Percentiles rank a stretch among this genome's conserved stretches.
Evolutionary conservation across 2,329 filamentous ascomycete species (phyloP).

Genomic region (Penicillium sp.): DNA sequence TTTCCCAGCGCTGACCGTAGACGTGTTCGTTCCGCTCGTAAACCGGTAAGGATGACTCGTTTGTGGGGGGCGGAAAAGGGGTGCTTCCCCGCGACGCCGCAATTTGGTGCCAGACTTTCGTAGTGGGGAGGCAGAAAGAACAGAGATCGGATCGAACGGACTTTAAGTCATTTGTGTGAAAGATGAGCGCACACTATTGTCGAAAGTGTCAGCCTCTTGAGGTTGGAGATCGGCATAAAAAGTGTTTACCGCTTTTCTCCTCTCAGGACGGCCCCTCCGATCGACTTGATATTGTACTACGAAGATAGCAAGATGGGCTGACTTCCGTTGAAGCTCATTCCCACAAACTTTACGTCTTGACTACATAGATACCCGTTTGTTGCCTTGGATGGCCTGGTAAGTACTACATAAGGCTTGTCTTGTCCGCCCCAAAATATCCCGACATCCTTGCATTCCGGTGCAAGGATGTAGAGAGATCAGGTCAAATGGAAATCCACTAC

Average conservation of each 20-base stretch:
- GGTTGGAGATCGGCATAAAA: constrained; percentile 22
- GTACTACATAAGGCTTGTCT: no score
- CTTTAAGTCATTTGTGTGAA: neutral
- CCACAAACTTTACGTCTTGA: no score
- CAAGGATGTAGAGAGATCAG: no score
- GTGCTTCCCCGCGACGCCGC: constrained; percentile 10
- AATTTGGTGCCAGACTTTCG: neutral
- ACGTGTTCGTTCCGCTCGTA: neutral
- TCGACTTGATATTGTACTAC: neutral
- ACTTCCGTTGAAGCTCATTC: no score
- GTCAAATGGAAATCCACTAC: no score
- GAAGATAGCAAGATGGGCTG: no score
- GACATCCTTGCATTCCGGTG: no score
- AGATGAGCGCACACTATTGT: constrained; percentile 1
- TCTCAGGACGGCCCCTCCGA: neutral
- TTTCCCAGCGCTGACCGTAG: constrained; percentile 2
- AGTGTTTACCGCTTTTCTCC: constrained; percentile 8
- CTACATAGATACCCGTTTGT: no score
- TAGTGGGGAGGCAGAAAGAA: neutral
- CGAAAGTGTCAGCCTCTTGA: constrained; percentile 16
- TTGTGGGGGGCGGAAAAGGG: constrained; percentile 7
- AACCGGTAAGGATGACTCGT: neutral
- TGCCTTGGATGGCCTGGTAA: no score
- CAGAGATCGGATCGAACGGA: neutral
- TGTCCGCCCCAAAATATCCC: no score